Base-by-base conservation (phyloP, 1,139 yeast genomes). In the Pichia sp. region DNA sequence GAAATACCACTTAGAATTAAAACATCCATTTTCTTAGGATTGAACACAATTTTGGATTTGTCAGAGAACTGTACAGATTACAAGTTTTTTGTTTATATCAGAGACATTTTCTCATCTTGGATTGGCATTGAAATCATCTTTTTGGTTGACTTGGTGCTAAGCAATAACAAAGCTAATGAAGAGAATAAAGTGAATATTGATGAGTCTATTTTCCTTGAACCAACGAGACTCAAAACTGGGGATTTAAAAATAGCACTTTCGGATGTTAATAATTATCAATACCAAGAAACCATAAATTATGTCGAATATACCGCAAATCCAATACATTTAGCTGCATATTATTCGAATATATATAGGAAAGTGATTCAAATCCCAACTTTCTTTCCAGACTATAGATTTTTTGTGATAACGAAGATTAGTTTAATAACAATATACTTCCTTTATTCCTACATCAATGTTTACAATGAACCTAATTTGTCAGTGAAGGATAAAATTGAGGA, bases 91-190 rank as follows among this genome's bases (percentile, higher is more conserved):
- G 23, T 48, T 23, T 48, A 41, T 27, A 41, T 36, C 3, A 43
- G 49, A 27, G 49, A 43, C 9, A 27, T 42, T 7, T 48, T 48
- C 36, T 44, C 50, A 1, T 5, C 27, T 5, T 48, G 50, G 49
- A 11, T 48, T 29, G 49, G 49, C 11, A 5, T 35, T 27, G 33
- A 42, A 32, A 28, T 40, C 4, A 33, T 45, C 7, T 6, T 38
- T 29, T 34, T 44, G 4, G 38, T 48, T 3, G 46, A 39, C 33
- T 23, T 35, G 4, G 26, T 40, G 7, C 23, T 16, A 16, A 16
- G 23, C 23, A 16, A 16, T 16, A 16, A 16, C 23, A 16, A 16
- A 16, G 23, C 23, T 16, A 16, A 16, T 16, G 23, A 16, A 16
- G 23, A 16, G 23, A 16, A 16, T 2, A 16, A 16, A 16, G 23